Evolutionary conservation across 495 filamentous ascomycete species (phyloP).

Genomic region (Penicillium lividum): DNA sequence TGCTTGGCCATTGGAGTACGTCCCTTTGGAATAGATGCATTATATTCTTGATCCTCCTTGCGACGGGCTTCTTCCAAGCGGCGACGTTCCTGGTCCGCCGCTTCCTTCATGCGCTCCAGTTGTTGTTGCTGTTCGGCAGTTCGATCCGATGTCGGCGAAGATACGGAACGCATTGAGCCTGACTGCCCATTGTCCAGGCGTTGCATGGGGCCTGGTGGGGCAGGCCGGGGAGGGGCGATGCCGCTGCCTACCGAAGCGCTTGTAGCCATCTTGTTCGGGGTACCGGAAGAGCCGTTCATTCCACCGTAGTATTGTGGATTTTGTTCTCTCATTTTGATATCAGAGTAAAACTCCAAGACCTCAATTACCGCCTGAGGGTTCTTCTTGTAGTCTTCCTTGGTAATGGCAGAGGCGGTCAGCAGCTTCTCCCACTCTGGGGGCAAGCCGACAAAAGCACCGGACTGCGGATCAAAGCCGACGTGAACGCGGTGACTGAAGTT

Average conservation of each 20-base stretch:
- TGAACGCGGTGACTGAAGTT: conserved; percentile 96
- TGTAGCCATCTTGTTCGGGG: conserved; percentile 42
- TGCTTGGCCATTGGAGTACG: conserved; percentile 81
- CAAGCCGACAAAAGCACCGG: conserved; percentile 88
- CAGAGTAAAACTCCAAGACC: conserved; percentile 95
- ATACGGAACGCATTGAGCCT: conserved; percentile 24
- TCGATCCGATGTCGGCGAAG: conserved; percentile 44
- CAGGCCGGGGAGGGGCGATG: conserved; percentile 77
- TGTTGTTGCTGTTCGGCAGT: conserved; percentile 44
- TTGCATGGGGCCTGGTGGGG: conserved; percentile 54
- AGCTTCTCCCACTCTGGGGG: conserved; percentile 96
- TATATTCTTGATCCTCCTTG: conserved; percentile 79
- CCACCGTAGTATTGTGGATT: conserved; percentile 77
- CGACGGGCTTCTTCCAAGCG: conserved; percentile 53
- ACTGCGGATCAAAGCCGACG: conserved; percentile 93
- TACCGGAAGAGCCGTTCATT: conserved; percentile 53
- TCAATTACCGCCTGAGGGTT: conserved; percentile 98
- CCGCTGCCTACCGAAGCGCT: conserved; percentile 56
- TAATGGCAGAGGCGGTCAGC: conserved; percentile 91
- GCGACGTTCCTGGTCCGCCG: conserved; percentile 52
- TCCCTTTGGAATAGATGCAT: conserved; percentile 78
- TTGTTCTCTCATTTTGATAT: conserved; percentile 84
- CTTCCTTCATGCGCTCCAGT: conserved; percentile 49
- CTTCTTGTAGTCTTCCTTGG: conserved; percentile 95
- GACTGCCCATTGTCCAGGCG: conserved; percentile 46